Evolutionary conservation across 257 asterid genomes (phyloP), one percentile per base, ranked within the genome.

Genomic region (Solanum arcanum): DNA sequence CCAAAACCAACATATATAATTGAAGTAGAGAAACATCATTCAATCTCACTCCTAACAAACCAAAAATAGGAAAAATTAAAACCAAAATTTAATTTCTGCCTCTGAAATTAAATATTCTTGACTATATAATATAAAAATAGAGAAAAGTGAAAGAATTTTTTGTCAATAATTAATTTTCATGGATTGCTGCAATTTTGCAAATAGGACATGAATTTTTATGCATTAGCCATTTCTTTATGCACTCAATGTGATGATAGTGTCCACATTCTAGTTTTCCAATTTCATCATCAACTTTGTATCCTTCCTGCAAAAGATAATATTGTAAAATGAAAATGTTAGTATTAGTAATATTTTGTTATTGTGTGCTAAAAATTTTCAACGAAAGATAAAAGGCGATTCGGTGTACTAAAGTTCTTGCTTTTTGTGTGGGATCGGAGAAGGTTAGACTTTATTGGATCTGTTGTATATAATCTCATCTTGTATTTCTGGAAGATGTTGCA

Each of bases 141-240:
- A 59, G 68, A 21, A 59, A 59, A 59, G 27, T 21, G 68, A 59
- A 21, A 59, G 68, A 59, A 3, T 0, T 59, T 21, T 59, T 59
- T 59, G 27, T 59, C n/a, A 15, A 75, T 0, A 41, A 82, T 82
- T 27, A 83, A 52, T 88, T 78, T 27, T 39, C 52, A 27, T 73
- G 41, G 7, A 90, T 37, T 16, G 92, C 94, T 42, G 87, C 85
- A 75, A 90, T 89, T 91, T 93, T 94, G 93, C 95, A 93, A 39
- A 92, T 84, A 4, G 95, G 96, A 84, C 96, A 93, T 62, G 91
- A 86, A 83, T 93, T 94, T 87, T 92, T 94, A 33, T 86, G 90
- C 75, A 86, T 87, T 20, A 93, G 94, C 96, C 98, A 94, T 64
- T 93, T 93, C 92, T 90, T 94, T 87, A 94, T 92, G 92, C 98